Conservation (phyloP, 1,284 basidiomycete genomes). For the Sanghuangporus weigelae region DNA sequence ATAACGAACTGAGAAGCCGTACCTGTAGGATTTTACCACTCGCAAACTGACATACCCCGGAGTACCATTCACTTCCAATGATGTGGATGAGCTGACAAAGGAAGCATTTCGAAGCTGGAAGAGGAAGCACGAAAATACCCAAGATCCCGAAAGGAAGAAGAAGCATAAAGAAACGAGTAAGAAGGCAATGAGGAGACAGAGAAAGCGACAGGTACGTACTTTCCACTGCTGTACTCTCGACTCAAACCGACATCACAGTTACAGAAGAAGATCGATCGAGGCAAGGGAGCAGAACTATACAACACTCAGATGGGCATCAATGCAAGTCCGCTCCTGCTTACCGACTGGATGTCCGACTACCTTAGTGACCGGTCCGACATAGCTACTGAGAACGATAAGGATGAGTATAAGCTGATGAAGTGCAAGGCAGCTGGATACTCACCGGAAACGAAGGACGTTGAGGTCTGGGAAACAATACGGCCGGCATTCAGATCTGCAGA, state of each 20-base stretch:
- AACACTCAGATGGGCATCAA: neutral
- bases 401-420: neutral
- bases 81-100: neutral
- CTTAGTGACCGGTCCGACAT: neutral
- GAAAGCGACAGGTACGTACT: neutral
- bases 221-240: neutral
- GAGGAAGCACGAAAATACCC: neutral
- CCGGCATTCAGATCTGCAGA: neutral
- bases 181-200: neutral
- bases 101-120: neutral
- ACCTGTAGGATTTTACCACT: neutral
- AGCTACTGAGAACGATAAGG: neutral
- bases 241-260: neutral
- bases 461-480: neutral
- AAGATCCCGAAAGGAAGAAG: neutral
- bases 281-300: neutral
- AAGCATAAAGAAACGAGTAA: neutral
- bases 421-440: neutral
- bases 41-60: neutral
- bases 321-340: neutral
- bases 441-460: neutral
- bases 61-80: neutral
- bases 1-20: neutral
- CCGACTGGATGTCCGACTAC: slow-evolving; percentile 6
- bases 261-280: neutral